Base-by-base conservation (phyloP, 1,139 yeast genomes). In the Arxiozyma heterogenica region DNA sequence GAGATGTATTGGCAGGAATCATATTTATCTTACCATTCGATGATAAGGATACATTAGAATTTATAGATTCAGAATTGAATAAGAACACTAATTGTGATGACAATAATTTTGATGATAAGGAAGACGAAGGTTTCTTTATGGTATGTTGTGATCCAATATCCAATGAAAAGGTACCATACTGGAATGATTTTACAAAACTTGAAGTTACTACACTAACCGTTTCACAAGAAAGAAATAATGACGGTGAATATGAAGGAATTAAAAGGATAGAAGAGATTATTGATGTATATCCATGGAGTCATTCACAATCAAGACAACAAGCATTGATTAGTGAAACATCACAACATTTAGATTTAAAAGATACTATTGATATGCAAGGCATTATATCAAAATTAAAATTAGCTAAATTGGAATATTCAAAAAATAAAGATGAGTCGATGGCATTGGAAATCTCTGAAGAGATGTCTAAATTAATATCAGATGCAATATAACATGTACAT, bases 1-100 rank as follows among this genome's bases (percentile, higher is more conserved):
- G 70, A 44, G 63, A 60, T 3, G 69, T 59, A 11, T 23, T 70
- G 9, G 66, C 67, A 12, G 71, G 71, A 0, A 52, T 69, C 2
- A 60, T 70, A 2, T 51, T 63, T 21, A 54, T 63, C 20, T 57
- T 51, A 23, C 51, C 51, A 4, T 20, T 22, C 1, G 46, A 17
- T 11, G 27, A 42, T 20, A 25, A n/a, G 20, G 42, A 21, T 8
- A 21, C 1, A 17, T 38, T 46, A 21, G 18, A 38, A 5, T 12
- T 4, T 38, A 46, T 46, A 38, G 23, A 34, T 21, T 21, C 27
- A 11, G 23, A 34, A 21, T 23, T 44, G 34, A 39, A 12, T 23
- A 42, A 20, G 21, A 42, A 23, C 7, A 38, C 7, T 44, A 22
- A 4, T 39, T 18, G 34, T 34, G 15, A 15, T 34, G 39, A 34